Evolutionary conservation across 306 rosid species (phyloP).

Genomic region (Cicer arietinum): DNA sequence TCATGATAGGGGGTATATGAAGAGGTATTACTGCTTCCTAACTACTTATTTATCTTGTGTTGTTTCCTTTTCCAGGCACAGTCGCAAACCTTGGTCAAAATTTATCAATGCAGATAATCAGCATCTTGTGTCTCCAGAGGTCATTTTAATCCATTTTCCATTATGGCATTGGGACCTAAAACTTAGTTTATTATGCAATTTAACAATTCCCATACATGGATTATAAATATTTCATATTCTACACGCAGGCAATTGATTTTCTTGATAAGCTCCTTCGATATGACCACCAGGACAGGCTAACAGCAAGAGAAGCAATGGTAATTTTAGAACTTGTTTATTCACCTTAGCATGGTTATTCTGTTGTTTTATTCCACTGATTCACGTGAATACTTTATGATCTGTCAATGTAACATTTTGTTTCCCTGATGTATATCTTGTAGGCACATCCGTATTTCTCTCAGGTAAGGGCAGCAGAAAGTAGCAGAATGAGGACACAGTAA

Average conservation of each 20-base stretch:
- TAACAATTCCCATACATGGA: not conserved
- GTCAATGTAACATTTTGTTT: not conserved
- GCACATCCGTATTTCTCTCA: constrained; percentile 89
- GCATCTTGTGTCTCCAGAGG: constrained; percentile 98
- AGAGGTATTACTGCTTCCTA: not conserved
- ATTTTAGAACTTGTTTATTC: constrained; percentile 17
- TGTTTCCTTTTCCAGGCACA: constrained; percentile 79
- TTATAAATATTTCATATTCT: constrained; percentile 42
- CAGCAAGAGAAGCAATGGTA: constrained; percentile 99
- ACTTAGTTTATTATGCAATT: constrained; percentile 2
- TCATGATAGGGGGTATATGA: constrained; percentile 28
- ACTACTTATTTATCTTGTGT: constrained; percentile 23
- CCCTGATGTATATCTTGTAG: constrained; percentile 49
- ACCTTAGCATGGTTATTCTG: not conserved
- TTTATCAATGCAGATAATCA: constrained; percentile 94
- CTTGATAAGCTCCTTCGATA: constrained; percentile 95
- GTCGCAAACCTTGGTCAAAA: constrained; percentile 97
- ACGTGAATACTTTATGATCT: constrained; percentile 6
- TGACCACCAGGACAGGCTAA: constrained; percentile 95
- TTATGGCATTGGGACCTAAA: constrained; percentile 11
- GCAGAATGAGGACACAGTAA: constrained; percentile 82
- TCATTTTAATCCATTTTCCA: constrained; percentile 45
- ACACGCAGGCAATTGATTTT: constrained; percentile 89
- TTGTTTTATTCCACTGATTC: not conserved
- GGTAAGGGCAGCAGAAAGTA: constrained; percentile 95